phyloP scores from a whole-genome alignment of 2,329 filamentous ascomycete genomes.

The Xylaria sp. region DNA sequence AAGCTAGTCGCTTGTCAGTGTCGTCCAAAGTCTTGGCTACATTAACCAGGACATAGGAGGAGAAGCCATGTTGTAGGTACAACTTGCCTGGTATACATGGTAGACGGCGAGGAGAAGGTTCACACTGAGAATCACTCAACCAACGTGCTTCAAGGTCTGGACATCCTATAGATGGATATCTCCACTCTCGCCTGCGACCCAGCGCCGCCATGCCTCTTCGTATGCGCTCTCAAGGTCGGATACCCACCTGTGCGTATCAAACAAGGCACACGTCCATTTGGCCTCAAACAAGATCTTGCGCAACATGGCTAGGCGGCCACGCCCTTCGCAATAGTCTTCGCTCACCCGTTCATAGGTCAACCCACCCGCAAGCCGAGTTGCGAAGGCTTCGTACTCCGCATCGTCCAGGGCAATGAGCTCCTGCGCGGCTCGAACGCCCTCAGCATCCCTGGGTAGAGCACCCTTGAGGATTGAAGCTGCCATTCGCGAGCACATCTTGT shows the following conservation, averaged over 20 bases:
- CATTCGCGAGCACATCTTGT: conserved; percentile 99
- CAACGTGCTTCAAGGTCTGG: background rate
- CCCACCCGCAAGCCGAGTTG: conserved; percentile 72
- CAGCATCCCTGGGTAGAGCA: conserved; percentile 77
- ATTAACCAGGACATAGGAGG: conserved; percentile 3
- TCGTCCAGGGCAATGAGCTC: conserved; percentile 85
- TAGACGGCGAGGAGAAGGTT: background rate
- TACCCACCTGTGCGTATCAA: conserved; percentile 93
- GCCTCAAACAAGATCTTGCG: conserved; percentile 83
- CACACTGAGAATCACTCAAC: conserved; percentile 16
- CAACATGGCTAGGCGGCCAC: conserved; percentile 80
- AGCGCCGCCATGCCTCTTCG: conserved; percentile 85
- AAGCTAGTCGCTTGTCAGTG: background rate
- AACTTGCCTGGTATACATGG: background rate
- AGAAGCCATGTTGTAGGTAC: background rate
- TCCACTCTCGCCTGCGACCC: conserved; percentile 87
- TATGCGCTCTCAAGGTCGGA: conserved; percentile 89
- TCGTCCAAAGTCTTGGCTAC: conserved; percentile 12
- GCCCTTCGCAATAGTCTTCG: conserved; percentile 62
- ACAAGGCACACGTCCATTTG: conserved; percentile 87
- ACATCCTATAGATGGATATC: conserved; percentile 80
- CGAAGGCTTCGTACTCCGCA: conserved; percentile 83
- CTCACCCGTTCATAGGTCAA: conserved; percentile 66
- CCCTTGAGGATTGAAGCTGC: conserved; percentile 93
- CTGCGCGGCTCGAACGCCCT: conserved; percentile 73